Evolutionary conservation across 345 rosid genomes (phyloP), one percentile per base, ranked within the genome.

Genomic region (Arabidopsis arenosa): DNA sequence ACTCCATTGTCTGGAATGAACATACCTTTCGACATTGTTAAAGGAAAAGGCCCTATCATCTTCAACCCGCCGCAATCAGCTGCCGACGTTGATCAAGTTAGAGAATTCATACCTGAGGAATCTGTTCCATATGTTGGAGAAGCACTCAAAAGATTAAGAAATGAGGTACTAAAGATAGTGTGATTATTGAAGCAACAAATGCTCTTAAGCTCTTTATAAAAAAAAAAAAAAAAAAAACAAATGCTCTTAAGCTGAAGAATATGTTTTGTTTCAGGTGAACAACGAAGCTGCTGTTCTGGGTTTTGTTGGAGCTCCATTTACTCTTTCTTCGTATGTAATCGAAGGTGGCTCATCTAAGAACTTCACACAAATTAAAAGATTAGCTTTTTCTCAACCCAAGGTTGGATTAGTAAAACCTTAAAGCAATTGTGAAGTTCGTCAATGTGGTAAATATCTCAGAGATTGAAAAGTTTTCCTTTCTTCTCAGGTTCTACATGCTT

Each of bases 1-100:
- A 95, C 99, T 60, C 97, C 99, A 58, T 93, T 95, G 76, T 83
- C 99, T 54, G 98, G 99, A 80, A 95, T 95, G 99, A 95, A 95
- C 82, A 89, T 95, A 84, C 99, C 98, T 62, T 95, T 95, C 53
- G 98, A 95, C 80, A 93, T 95, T 82, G 88, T 91, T 72, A 91
- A 93, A 84, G 98, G 98, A 7, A 95, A 90, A 82, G 98, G 99
- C 80, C 99, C 93, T 30, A 80, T 93, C 60, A 93, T 95, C 76
- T 91, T 90, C 52, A 75, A 89, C 63, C 98, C 99, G 28, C 80
- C 91, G n/a, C 81, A 79, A 17, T 83, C 90, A 44, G 83, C 90
- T 69, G 80, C 80, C n/a, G 93, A 90, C 59, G 97, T 92, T 49
- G 85, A 81, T 81, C 80, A 80, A 87, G 99, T 91, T 60, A 83